A percentile compares a stretch with the other conserved stretches of the same genome.
phyloP scores from a whole-genome alignment of 2,329 filamentous ascomycete genomes.

The Talaromyces sp. region DNA sequence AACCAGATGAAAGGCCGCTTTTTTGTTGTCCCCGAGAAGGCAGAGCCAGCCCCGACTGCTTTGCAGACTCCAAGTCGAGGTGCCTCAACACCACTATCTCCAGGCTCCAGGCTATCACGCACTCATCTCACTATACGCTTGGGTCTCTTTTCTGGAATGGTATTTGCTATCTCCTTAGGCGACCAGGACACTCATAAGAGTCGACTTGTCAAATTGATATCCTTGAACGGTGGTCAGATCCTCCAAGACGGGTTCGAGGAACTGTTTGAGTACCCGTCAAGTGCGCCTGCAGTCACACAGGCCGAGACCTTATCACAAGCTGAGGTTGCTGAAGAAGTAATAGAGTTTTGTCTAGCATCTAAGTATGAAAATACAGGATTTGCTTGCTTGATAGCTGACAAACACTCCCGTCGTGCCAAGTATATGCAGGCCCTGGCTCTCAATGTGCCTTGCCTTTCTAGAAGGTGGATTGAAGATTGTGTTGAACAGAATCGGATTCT shows the following conservation, averaged over 20 bases:
- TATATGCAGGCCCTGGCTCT: conserved; percentile 93
- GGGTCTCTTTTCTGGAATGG: conserved; percentile 73
- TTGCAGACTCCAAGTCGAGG: conserved; percentile 38
- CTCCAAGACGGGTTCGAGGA: conserved; percentile 75
- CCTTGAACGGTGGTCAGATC: conserved; percentile 67
- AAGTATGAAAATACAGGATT: conserved; percentile 63
- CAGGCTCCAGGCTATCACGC: conserved; percentile 50
- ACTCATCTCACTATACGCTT: conserved; percentile 27
- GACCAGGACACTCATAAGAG: conserved; percentile 56
- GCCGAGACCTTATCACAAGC: conserved; percentile 25
- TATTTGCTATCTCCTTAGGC: conserved; percentile 76
- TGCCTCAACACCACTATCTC: conserved; percentile 45
- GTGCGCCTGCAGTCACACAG: conserved; percentile 28
- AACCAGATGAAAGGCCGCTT: conserved; percentile 42
- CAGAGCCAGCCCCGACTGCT: conserved; percentile 21
- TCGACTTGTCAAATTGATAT: conserved; percentile 60
- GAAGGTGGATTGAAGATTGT: conserved; percentile 76
- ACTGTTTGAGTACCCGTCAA: conserved; percentile 60
- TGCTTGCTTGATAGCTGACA: conserved; percentile 79
- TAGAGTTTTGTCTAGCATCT: conserved; percentile 53
- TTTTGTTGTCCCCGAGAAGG: conserved; percentile 31
- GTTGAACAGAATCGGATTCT: conserved; percentile 59
- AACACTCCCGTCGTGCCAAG: conserved; percentile 80
- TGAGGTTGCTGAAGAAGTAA: conserved; percentile 20
- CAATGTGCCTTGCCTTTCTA: conserved; percentile 78